Conservation (phyloP, 805 yeast genomes). For the Saccharomycopsis sp. region DNA sequence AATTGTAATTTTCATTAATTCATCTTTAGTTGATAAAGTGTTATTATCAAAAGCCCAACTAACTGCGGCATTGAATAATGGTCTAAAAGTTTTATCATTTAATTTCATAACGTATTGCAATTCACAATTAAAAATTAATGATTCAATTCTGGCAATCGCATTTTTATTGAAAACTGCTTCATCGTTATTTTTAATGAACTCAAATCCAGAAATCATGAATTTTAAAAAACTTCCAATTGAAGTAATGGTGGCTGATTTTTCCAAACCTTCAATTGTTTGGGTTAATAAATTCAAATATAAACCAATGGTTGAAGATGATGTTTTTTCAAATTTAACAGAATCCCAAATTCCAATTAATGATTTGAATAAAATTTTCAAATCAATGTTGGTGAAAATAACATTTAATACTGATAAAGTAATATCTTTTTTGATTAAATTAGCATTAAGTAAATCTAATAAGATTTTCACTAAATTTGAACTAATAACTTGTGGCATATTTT, state of each 20-base stretch:
- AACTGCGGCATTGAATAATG: conserved; percentile 74
- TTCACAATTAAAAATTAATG: conserved; percentile 62
- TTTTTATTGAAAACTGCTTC: conserved; percentile 51
- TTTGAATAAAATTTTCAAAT: conserved; percentile 49
- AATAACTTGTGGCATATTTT: conserved; percentile 80
- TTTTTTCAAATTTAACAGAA: conserved; percentile 27
- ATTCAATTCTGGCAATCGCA: conserved; percentile 72
- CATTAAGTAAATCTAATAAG: conserved; percentile 44
- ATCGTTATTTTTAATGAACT: conserved; percentile 28
- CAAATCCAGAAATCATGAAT: conserved; percentile 61
- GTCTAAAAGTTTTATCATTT: conserved; percentile 90
- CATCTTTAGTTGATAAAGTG: conserved; percentile 34
- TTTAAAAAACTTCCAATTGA: conserved; percentile 51
- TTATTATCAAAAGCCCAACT: conserved; percentile 77
- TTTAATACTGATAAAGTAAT: conserved; percentile 55
- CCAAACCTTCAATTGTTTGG: conserved; percentile 50
- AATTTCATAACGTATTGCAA: conserved; percentile 76
- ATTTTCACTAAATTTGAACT: conserved; percentile 56
- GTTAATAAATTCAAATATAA: conserved; percentile 62
- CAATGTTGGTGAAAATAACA: conserved; percentile 55
- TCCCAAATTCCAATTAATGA: conserved; percentile 58
- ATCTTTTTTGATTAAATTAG: conserved; percentile 46
- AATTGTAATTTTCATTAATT: conserved; percentile 40
- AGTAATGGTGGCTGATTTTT: conserved; percentile 62
- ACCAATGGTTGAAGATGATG: conserved; percentile 41